These are phyloP conservation scores for Ascochyta koolunga DNA, from an alignment of 2,329 filamentous ascomycete genomes.

Conservation along the genomic window DNA sequence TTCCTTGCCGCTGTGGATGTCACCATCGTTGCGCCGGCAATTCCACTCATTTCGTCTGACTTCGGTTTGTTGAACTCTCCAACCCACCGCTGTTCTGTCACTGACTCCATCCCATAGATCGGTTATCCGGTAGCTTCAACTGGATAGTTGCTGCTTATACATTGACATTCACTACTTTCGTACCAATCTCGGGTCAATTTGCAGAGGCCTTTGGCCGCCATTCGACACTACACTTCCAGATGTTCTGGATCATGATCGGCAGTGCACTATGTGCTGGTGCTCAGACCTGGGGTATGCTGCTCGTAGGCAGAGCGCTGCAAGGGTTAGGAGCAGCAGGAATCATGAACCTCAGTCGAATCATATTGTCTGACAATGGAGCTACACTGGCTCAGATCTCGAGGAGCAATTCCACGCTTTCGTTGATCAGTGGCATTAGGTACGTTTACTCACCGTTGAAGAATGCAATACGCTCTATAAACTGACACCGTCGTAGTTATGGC, in stretches of 20 bases:
- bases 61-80: constrained; percentile 54
- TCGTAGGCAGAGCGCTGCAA: constrained; percentile 68
- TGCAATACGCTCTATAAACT: neutral
- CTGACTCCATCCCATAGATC: constrained; percentile 39
- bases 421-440: constrained; percentile 62
- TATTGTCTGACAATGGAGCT: constrained; percentile 68
- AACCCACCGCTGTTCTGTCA: neutral
- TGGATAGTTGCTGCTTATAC: constrained; percentile 75
- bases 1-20: constrained; percentile 67
- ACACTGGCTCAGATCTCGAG: constrained; percentile 73
- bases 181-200: constrained; percentile 69
- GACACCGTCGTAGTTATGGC: constrained; percentile 53
- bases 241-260: constrained; percentile 61
- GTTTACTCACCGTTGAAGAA: neutral
- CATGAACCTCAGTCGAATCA: constrained; percentile 64
- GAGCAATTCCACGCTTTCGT: constrained; percentile 69
- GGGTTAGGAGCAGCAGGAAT: constrained; percentile 67
- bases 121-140: constrained; percentile 59
- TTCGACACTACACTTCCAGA: constrained; percentile 61
- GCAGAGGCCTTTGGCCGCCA: constrained; percentile 71
- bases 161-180: constrained; percentile 69
- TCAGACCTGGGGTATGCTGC: constrained; percentile 63
- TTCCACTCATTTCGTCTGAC: constrained; percentile 68
- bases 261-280: constrained; percentile 67
- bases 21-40: constrained; percentile 67